These are phyloP conservation scores for Adansonia rubrostipa DNA, from an alignment of 441 rosid species.

Conservation along the genomic window DNA sequence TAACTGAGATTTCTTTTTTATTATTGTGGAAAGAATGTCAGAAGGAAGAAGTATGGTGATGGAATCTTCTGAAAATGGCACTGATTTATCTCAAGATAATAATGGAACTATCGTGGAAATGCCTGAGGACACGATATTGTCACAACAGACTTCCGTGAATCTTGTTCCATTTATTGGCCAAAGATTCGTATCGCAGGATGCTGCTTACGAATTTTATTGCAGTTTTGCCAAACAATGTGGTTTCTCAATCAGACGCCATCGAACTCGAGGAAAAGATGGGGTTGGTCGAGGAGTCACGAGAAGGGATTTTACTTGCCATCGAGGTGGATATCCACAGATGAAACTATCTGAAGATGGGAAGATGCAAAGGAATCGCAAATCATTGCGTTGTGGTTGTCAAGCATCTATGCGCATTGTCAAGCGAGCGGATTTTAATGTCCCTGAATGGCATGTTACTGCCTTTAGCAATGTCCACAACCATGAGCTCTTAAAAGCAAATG, in stretches of 20 bases:
- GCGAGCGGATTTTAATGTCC: conserved; percentile 62
- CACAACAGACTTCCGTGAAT: conserved; percentile 63
- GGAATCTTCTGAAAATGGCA: conserved; percentile 57
- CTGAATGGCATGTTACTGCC: conserved; percentile 69
- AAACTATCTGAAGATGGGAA: conserved; percentile 64
- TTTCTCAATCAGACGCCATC: conserved; percentile 65
- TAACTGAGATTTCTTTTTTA: conserved; percentile 17
- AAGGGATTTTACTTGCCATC: conserved; percentile 73
- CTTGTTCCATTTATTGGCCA: conserved; percentile 66
- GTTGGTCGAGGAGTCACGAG: conserved; percentile 71
- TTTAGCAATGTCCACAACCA: conserved; percentile 68
- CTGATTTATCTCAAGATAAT: conserved; percentile 53
- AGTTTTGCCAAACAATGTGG: conserved; percentile 71
- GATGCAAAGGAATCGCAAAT: conserved; percentile 67
- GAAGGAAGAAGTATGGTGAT: conserved; percentile 49
- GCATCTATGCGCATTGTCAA: conserved; percentile 66
- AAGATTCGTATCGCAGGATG: conserved; percentile 68
- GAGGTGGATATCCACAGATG: conserved; percentile 67
- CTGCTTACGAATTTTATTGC: conserved; percentile 72
- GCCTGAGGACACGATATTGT: conserved; percentile 56
- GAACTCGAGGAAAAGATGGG: conserved; percentile 68
- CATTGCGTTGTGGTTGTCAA: conserved; percentile 67
- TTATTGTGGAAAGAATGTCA: conserved; percentile 43
- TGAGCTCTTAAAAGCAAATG: conserved; percentile 55
- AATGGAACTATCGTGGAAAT: conserved; percentile 46